Percentiles rank a stretch among this genome's conserved stretches.
Evolutionary conservation across 805 yeast species (phyloP).

Genomic region (Metschnikowia picachoensis): DNA sequence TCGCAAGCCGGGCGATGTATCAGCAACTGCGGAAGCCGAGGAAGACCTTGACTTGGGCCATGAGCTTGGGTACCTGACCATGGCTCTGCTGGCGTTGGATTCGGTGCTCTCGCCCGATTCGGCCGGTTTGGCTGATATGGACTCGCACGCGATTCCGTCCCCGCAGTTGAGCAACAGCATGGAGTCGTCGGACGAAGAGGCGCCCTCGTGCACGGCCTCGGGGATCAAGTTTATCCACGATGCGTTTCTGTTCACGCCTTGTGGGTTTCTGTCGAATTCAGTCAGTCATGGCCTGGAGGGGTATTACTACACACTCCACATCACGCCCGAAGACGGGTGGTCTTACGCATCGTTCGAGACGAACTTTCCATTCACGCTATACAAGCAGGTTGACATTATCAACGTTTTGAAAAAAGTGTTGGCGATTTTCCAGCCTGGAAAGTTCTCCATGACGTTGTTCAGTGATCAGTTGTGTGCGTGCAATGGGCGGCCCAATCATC

Average conservation of each 20-base stretch:
- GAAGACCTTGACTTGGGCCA: conserved; percentile 76
- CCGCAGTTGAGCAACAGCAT: conserved; percentile 29
- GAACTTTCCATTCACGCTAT: conserved; percentile 55
- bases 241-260: conserved; percentile 88
- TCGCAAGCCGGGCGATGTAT: conserved; percentile 41
- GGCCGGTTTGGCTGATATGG: background rate
- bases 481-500: conserved; percentile 1
- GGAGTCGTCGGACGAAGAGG: conserved; percentile 22
- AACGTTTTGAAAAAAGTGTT: conserved; percentile 61
- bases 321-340: conserved; percentile 93
- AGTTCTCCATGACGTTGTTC: conserved; percentile 54
- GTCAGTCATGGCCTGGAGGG: conserved; percentile 47
- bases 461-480: conserved; percentile 17
- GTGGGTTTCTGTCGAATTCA: conserved; percentile 92
- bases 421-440: conserved; percentile 65
- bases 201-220: background rate
- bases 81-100: conserved; percentile 60
- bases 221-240: conserved; percentile 55
- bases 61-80: conserved; percentile 64
- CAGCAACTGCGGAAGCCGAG: conserved; percentile 27
- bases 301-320: conserved; percentile 77
- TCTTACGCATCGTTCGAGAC: conserved; percentile 96
- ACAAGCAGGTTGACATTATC: conserved; percentile 38
- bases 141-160: conserved; percentile 26
- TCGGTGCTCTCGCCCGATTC: conserved; percentile 39